A percentile compares a stretch with the other conserved stretches of the same genome.
These are phyloP conservation scores for Jacaranda copaia DNA, from an alignment of 257 asterid genomes.

Conservation along the genomic window DNA sequence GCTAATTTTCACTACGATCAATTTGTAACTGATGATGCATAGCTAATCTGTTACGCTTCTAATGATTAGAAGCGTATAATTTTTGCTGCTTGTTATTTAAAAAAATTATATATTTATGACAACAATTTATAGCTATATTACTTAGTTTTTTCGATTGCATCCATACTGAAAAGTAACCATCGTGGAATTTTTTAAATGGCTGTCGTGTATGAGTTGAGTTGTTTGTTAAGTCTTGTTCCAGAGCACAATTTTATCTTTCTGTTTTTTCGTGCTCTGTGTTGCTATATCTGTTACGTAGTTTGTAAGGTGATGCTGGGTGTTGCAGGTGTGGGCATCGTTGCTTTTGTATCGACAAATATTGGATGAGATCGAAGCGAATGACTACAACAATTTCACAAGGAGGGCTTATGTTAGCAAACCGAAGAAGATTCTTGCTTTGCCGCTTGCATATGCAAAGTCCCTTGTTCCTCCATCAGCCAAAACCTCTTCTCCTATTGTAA, in stretches of 20 bases:
- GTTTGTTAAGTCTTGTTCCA: no score
- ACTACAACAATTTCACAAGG: constrained; percentile 91
- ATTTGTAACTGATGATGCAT: no score
- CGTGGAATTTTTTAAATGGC: no score
- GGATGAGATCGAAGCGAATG: constrained; percentile 95
- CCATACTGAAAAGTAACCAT: no score
- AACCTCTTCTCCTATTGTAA: constrained; percentile 49
- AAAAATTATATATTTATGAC: no score
- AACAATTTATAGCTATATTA: no score
- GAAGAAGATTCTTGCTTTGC: constrained; percentile 83
- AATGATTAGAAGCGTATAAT: no score
- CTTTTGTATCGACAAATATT: constrained; percentile 81
- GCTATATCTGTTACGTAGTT: background rate
- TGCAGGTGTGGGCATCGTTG: constrained; percentile 90
- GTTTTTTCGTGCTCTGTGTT: background rate
- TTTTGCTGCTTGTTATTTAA: no score
- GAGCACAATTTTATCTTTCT: background rate
- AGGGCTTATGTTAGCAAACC: constrained; percentile 92
- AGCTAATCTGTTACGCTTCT: no score
- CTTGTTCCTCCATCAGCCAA: constrained; percentile 72
- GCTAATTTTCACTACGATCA: no score
- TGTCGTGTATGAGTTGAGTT: no score
- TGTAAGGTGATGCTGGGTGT: background rate
- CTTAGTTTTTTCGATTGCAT: no score
- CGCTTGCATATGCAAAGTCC: constrained; percentile 88